Percentiles rank a stretch among this genome's conserved stretches.
Evolutionary conservation across 192 early-diverging fungal genomes (phyloP).

Genomic region (Podila epicladia): DNA sequence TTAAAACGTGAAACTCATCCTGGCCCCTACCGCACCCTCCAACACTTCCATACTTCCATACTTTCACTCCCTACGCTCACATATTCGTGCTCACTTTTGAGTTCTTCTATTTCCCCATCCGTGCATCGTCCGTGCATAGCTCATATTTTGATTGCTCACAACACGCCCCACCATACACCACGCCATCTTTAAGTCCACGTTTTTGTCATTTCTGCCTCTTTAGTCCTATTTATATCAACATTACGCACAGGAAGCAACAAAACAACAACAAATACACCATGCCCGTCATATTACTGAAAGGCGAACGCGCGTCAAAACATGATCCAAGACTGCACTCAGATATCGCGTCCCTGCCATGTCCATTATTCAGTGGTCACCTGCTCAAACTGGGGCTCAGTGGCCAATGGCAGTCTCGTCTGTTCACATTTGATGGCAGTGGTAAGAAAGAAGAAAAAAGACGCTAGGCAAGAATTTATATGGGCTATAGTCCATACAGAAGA

Average conservation of each 20-base stretch:
- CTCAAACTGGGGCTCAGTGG: constrained; percentile 30
- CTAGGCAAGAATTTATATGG: too few relatives aligned
- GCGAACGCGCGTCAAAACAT: not conserved
- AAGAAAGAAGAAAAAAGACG: not conserved
- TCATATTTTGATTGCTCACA: too few relatives aligned
- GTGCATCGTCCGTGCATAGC: not conserved
- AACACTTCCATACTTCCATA: not conserved
- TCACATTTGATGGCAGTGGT: constrained; percentile 41
- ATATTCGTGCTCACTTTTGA: not conserved
- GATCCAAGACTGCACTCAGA: not conserved
- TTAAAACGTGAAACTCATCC: not conserved
- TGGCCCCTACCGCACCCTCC: not conserved
- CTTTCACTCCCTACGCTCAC: not conserved
- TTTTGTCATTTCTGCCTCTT: too few relatives aligned
- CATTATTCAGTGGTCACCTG: constrained; percentile 30
- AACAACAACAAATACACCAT: not conserved
- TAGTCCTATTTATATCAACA: too few relatives aligned
- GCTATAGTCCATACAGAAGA: too few relatives aligned
- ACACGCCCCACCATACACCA: too few relatives aligned
- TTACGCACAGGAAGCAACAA: not conserved
- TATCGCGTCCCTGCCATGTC: constrained; percentile 4
- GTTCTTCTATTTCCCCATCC: not conserved
- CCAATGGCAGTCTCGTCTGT: constrained; percentile 37
- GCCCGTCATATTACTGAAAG: not conserved
- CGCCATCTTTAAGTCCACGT: too few relatives aligned